Base-by-base conservation (phyloP, 257 asterid species). In the Nemophila menziesii region DNA sequence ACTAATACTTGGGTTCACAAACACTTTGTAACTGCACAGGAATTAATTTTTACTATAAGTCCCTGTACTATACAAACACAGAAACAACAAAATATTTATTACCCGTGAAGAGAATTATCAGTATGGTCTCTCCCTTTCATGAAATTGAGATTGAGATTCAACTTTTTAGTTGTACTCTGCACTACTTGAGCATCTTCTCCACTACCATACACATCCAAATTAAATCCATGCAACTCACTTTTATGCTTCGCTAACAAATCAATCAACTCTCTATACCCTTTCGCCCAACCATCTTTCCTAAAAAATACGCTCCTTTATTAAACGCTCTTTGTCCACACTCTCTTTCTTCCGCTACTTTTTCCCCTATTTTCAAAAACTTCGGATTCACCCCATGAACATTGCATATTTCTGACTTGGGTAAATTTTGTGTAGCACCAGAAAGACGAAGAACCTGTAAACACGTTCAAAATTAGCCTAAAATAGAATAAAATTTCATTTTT, bases 211-310 rank as follows among this genome's bases (percentile, higher is more conserved):
- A 86, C 93, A 55, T 90, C 99, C 68, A 90, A 66, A 68, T 82
- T 77, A 77, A 90, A 90, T 49, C 89, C 96, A 20, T 79, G 78
- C 14, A 90, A 87, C 46, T 82, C 84, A 11, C 58, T 79, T 49
- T 75, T 77, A 52, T 77, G 92, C 72, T 69, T 82, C 45, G 86
- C 67, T 52, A 90, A 55, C 67, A 90, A 71, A 63, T 90, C 93
- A 56, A 85, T 81, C 75, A 90, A 58, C 75, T 90, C 99, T 63
- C 68, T 73, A 40, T 90, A 85, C 48, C 99, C 73, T 90, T 90
- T 18, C 96, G 96, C 99, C 99, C 85, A 39, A 90, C 99, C 96
- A 90, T 79, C 85, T 90, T 90, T 62, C 96, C 96, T 22, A 85
- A 48, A 73, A 90, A 90, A 72, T 90, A 90, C 33, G 99, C 96